Conservation (phyloP, 164 flowering plant species). For the Tetracentron sinense region DNA sequence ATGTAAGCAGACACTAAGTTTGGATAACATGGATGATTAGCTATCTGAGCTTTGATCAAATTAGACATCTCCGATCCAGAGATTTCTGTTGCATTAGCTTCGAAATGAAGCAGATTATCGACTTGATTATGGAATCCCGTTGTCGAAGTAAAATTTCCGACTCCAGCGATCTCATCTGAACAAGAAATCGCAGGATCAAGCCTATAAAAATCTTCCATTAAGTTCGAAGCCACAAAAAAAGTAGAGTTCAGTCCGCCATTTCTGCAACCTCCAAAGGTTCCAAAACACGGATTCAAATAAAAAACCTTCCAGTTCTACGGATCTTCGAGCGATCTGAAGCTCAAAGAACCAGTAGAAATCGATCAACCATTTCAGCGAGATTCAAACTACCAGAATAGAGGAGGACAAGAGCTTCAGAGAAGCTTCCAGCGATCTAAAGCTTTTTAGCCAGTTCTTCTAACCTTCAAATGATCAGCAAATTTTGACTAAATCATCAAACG, state of each 20-base stretch:
- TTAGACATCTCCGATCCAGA: conserved; percentile 31
- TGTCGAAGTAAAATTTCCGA: neutral
- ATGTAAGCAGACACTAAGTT: conserved; percentile 40
- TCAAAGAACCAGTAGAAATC: neutral
- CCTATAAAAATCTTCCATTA: conserved; percentile 16
- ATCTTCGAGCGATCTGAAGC: neutral
- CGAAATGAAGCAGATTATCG: conserved; percentile 10
- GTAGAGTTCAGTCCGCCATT: neutral
- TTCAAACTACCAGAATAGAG: too few species aligned
- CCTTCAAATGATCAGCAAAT: too few species aligned
- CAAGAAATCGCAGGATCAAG: conserved; percentile 9
- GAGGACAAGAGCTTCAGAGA: too few species aligned
- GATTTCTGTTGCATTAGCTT: neutral
- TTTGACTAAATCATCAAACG: too few species aligned
- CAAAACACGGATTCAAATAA: neutral
- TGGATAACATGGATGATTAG: conserved; percentile 54
- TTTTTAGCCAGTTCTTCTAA: too few species aligned
- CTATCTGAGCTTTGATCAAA: conserved; percentile 45
- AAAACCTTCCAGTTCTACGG: neutral
- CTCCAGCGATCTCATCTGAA: neutral
- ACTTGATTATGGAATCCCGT: conserved; percentile 7
- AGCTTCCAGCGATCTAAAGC: too few species aligned
- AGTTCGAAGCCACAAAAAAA: neutral
- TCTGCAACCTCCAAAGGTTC: neutral
- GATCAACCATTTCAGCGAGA: neutral